Evolutionary conservation across 75 land plant genomes (phyloP).

Genomic region (Chamaecyparis obtusa): DNA sequence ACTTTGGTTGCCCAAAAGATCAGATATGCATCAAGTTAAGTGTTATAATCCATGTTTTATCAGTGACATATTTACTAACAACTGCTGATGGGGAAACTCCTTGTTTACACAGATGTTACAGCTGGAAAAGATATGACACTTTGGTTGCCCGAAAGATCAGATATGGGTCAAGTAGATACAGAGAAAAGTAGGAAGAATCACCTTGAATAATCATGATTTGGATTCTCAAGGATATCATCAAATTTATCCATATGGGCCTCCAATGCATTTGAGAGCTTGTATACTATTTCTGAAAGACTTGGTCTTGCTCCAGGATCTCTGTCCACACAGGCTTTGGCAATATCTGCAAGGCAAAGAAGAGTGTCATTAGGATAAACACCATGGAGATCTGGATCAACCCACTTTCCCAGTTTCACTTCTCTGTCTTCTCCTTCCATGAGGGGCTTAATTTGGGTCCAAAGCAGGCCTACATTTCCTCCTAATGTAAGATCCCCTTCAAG

Average conservation of each 20-base stretch:
- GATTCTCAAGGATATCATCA: neutral
- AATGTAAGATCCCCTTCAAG: slow-evolving; percentile 44
- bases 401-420: slow-evolving; percentile 19
- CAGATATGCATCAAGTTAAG: too few species aligned
- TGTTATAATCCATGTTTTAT: too few species aligned
- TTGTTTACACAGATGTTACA: too few species aligned
- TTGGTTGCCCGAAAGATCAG: too few species aligned
- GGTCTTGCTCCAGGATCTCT: slow-evolving; percentile 27
- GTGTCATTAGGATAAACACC: slow-evolving; percentile 27
- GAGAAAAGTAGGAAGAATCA: too few species aligned
- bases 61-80: too few species aligned
- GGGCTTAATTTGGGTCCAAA: slow-evolving; percentile 13
- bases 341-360: slow-evolving; percentile 22
- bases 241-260: neutral
- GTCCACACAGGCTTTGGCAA: slow-evolving; percentile 36
- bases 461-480: slow-evolving; percentile 22
- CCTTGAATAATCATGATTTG: too few species aligned
- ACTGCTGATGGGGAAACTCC: too few species aligned
- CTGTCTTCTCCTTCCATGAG: slow-evolving; percentile 28
- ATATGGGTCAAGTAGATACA: too few species aligned
- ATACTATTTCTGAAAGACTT: neutral
- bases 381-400: slow-evolving; percentile 25
- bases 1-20: too few species aligned
- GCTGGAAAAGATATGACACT: too few species aligned
- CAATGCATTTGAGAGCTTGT: neutral